Conservation (phyloP, 2,329 filamentous ascomycete genomes). For the Thelonectria rubi region DNA sequence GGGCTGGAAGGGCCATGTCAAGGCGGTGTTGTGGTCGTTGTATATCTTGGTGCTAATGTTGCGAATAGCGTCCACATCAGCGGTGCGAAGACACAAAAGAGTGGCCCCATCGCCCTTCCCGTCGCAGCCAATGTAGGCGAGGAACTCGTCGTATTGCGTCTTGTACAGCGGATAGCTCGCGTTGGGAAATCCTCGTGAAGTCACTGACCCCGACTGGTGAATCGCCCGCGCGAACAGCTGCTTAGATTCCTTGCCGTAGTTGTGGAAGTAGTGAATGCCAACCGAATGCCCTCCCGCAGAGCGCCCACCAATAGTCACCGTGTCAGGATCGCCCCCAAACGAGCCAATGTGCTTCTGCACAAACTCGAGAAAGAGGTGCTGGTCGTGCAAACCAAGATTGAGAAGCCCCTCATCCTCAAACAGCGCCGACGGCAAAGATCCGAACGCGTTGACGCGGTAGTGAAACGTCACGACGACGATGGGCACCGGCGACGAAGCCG, state of each 20-base stretch:
- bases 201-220: conserved; percentile 51
- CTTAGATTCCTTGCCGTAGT: conserved; percentile 44
- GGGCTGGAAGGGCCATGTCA: conserved; percentile 61
- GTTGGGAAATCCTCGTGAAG: conserved; percentile 49
- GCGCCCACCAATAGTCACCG: conserved; percentile 64
- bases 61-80: conserved; percentile 48
- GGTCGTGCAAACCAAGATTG: conserved; percentile 64
- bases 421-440: conserved; percentile 55
- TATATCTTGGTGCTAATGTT: conserved; percentile 51
- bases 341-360: conserved; percentile 60
- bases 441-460: conserved; percentile 52
- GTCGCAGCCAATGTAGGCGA: conserved; percentile 43
- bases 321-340: conserved; percentile 62
- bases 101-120: conserved; percentile 44
- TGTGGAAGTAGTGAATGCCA: conserved; percentile 51
- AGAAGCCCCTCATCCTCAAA: conserved; percentile 49
- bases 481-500: conserved; percentile 47
- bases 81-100: conserved; percentile 51
- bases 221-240: conserved; percentile 48
- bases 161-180: conserved; percentile 47
- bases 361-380: conserved; percentile 61
- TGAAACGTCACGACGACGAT: conserved; percentile 56
- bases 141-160: conserved; percentile 45
- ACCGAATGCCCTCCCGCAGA: conserved; percentile 59
- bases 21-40: conserved; percentile 47